Evolutionary conservation across 495 filamentous ascomycete species (phyloP).

Genomic region (Paragyromitra xinjiangensis): DNA sequence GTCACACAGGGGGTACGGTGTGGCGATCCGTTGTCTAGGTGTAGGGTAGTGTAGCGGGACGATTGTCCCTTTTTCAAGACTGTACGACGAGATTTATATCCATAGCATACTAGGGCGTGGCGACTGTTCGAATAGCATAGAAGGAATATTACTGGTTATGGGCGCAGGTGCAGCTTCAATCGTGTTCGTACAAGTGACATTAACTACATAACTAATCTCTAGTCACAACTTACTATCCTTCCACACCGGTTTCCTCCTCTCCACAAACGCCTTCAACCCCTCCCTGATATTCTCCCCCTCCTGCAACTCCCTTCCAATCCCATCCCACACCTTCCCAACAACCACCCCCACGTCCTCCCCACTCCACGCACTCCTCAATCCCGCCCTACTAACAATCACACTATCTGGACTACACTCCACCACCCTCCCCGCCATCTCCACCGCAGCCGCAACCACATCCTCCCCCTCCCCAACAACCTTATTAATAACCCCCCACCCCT

Average conservation of each 20-base stretch:
- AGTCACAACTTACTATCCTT: constrained; percentile 73
- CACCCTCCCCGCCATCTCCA: constrained; percentile 61
- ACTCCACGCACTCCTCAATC: constrained; percentile 68
- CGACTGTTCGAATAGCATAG: constrained; percentile 29
- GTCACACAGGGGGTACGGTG: constrained; percentile 28
- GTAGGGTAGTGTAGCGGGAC: constrained; percentile 11
- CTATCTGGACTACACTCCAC: constrained; percentile 72
- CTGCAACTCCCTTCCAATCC: constrained; percentile 69
- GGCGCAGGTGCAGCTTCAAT: not conserved
- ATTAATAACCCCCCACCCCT: constrained; percentile 76
- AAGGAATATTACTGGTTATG: constrained; percentile 9
- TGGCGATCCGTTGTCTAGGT: constrained; percentile 25
- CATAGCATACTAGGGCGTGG: constrained; percentile 3
- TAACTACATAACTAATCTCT: not conserved
- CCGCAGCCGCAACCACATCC: constrained; percentile 62
- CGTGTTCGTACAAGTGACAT: constrained; percentile 9
- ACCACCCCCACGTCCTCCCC: constrained; percentile 70
- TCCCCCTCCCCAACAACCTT: constrained; percentile 65
- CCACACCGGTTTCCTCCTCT: constrained; percentile 78
- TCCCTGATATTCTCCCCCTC: constrained; percentile 78
- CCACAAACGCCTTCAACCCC: constrained; percentile 80
- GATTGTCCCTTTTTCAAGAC: not conserved
- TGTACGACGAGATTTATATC: constrained; percentile 30
- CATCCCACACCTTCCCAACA: constrained; percentile 66
- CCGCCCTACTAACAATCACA: constrained; percentile 71